These are phyloP conservation scores for Mycosphaerella sp. DNA, from an alignment of 2,329 filamentous ascomycete genomes.

Conservation along the genomic window DNA sequence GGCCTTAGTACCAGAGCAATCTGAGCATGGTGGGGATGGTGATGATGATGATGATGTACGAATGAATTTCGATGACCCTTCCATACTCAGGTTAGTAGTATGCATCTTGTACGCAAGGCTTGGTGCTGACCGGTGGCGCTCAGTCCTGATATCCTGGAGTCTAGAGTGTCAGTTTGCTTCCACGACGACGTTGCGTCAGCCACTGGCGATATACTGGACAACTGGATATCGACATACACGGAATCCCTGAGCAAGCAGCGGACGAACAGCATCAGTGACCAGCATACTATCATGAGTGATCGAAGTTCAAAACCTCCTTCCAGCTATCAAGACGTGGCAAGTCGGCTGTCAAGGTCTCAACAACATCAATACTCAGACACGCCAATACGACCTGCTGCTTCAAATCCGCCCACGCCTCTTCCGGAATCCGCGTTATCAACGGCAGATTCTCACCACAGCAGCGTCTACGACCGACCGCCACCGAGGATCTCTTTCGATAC, in stretches of 20 bases:
- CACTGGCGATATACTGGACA: constrained; percentile 25
- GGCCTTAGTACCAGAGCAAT: constrained; percentile 21
- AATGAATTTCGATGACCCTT: constrained; percentile 9
- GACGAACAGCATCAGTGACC: constrained; percentile 6
- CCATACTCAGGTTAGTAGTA: constrained; percentile 21
- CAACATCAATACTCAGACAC: constrained; percentile 19
- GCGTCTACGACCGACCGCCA: constrained; percentile 22
- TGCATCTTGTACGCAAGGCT: background rate
- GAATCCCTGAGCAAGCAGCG: constrained; percentile 22
- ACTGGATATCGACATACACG: constrained; percentile 23
- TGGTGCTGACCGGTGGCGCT: background rate
- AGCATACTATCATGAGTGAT: constrained; percentile 9
- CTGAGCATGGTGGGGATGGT: constrained; percentile 1
- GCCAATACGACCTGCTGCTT: constrained; percentile 30
- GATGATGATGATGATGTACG: background rate
- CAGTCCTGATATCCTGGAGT: constrained; percentile 30
- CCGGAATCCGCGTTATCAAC: constrained; percentile 27
- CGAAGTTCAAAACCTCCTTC: constrained; percentile 14
- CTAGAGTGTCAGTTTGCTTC: constrained; percentile 32
- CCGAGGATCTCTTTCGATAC: constrained; percentile 22
- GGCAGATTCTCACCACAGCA: constrained; percentile 26
- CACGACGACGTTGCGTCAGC: constrained; percentile 27
- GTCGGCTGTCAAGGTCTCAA: constrained; percentile 15
- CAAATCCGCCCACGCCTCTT: constrained; percentile 29
- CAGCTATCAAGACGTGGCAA: constrained; percentile 21